Evolutionary conservation across 1,139 yeast species (phyloP), one percentile per base, ranked within the genome.

Genomic region (Yamadazyma spencermartinsiae): DNA sequence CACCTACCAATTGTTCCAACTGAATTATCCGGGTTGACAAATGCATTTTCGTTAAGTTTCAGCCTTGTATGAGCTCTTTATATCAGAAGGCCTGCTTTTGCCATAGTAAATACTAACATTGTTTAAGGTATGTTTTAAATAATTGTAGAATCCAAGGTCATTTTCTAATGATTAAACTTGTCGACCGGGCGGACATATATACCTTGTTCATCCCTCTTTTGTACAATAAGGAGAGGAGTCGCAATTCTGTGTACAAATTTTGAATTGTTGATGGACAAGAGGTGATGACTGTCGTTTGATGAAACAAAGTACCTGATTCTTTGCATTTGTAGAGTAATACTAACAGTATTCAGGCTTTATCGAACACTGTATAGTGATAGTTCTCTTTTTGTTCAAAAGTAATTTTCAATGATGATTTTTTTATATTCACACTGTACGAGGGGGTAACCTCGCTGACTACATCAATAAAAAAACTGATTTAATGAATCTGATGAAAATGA

Each of bases 141-240:
- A n/a, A n/a, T 26, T n/a, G 27, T 17, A 12, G 19, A 27, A 25
- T 33, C 23, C 13, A 38, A 36, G 33, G 38, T 23, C 6, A 13
- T 28, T 29, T 42, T 46, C 55, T 57, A 39, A 68, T 76, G 82
- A 79, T 72, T 82, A 79, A 61, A 73, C 61, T 54, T 62, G 65
- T 73, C 80, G 86, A 81, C 86, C 86, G 86, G 87, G 87, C 87
- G 87, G 87, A 80, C 87, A 80, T 80, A 81, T 61, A 23, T 38
- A 34, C 59, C 62, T 61, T 60, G 56, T 48, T 55, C 63, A 62
- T 67, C 80, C 74, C 80, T 67, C 55, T 58, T 52, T 67, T 68
- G 73, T 65, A 66, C 72, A 65, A 65, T 58, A 58, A 31, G 44
- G 61, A 55, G 63, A 76, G 84, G 81, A 80, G 80, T 58, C 76